Evolutionary conservation across 768 basidiomycete genomes (phyloP), one percentile per base, ranked within the genome.

Genomic region (Russula abietina): DNA sequence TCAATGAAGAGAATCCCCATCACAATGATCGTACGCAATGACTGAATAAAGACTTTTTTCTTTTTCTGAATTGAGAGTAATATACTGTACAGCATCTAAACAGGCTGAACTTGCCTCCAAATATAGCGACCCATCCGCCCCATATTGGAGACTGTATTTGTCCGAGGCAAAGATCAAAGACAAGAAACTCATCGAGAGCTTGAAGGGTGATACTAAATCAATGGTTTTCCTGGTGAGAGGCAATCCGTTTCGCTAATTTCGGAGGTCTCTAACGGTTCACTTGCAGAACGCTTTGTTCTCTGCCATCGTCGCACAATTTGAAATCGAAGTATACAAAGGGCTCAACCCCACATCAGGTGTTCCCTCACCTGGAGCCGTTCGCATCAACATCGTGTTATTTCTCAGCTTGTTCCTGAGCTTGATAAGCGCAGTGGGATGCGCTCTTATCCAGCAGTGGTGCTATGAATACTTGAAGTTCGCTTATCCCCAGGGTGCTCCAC

Each of bases 291-390:
- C 4, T 12, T 46, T 69, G 11, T 69, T 69, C 51, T 66, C 68
- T 10, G 51, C 65, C 17, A 68, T 60, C 30, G 57, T 66, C 30
- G 60, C 67, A 32, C 52, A 61, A 33, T 66, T 69, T 28, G 57
- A 68, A 41, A 59, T 68, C 45, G 58, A 68, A 49, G 60, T 55
- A 48, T 69, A 69, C 55, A n/a, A n/a, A n/a, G n/a, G n/a, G n/a
- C n/a, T n/a, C n/a, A n/a, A n/a, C n/a, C n/a, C n/a, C 54, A 65
- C 33, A 2, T 30, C 28, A n/a, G 28, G 3, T 5, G 6, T 6
- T 19, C 32, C 64, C 7, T 22, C 64, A 22, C n/a, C 7, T 46
- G n/a, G n/a, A n/a, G 39, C 45, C 26, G 19, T 66, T 36, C 58
- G 63, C 49, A 24, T 66, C 48, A 65, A 65, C 45, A 52, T 60